Conservation (phyloP, 2,329 filamentous ascomycete species). For the Aspergillus niger region DNA sequence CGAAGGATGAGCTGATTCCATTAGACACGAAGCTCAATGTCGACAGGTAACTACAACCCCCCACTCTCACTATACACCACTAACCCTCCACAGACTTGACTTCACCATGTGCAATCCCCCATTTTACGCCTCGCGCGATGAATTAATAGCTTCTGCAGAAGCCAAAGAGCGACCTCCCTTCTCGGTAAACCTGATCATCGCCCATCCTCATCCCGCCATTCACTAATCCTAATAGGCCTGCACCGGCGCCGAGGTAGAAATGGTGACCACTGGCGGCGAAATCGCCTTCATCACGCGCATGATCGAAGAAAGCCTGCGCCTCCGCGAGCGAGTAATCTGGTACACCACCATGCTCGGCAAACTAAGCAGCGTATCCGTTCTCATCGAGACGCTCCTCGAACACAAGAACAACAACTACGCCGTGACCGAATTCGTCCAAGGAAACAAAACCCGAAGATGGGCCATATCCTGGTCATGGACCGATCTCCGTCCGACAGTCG, state of each 20-base stretch:
- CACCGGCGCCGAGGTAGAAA: slow-evolving; percentile 78
- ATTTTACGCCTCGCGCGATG: slow-evolving; percentile 76
- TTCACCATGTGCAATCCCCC: slow-evolving; percentile 95
- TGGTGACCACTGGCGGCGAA: slow-evolving; percentile 81
- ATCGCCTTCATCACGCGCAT: slow-evolving; percentile 72
- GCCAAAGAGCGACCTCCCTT: slow-evolving; percentile 69
- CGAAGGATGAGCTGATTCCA: slow-evolving; percentile 62
- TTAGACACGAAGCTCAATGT: slow-evolving; percentile 50
- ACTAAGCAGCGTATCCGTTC: slow-evolving; percentile 64
- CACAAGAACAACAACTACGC: slow-evolving; percentile 73
- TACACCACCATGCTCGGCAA: slow-evolving; percentile 92
- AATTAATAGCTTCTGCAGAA: slow-evolving; percentile 66
- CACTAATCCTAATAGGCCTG: slow-evolving; percentile 45
- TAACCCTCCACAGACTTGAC: slow-evolving; percentile 55
- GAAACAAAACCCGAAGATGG: slow-evolving; percentile 79
- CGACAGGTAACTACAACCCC: slow-evolving; percentile 21
- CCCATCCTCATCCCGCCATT: neutral
- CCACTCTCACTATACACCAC: slow-evolving; percentile 1
- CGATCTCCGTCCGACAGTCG: slow-evolving; percentile 63
- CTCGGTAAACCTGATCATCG: slow-evolving; percentile 54
- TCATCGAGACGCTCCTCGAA: slow-evolving; percentile 61
- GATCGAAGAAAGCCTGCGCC: slow-evolving; percentile 65
- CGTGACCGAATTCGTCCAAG: slow-evolving; percentile 76
- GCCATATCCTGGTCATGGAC: slow-evolving; percentile 85
- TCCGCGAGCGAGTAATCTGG: slow-evolving; percentile 71